Percentiles rank a stretch among this genome's conserved stretches.
phyloP scores from a whole-genome alignment of 2,329 filamentous ascomycete genomes.

The Aureobasidium sp. region DNA sequence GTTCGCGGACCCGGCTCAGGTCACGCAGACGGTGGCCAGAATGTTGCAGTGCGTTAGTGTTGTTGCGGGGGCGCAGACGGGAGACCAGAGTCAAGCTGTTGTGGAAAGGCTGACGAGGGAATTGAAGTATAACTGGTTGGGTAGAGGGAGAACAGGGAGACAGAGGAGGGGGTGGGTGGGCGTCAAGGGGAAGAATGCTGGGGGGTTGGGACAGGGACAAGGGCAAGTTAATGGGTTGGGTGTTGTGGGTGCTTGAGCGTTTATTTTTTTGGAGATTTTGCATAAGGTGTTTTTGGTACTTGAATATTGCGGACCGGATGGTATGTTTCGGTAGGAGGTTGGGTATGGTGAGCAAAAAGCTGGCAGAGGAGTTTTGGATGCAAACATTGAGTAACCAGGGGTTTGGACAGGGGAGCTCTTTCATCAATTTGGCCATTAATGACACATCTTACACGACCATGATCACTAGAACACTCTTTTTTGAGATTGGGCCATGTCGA shows the following conservation, averaged over 20 bases:
- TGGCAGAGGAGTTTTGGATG: neutral
- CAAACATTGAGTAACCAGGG: neutral
- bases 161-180: conserved; percentile 89
- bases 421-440: neutral
- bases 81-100: conserved; percentile 66
- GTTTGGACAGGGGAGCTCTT: neutral
- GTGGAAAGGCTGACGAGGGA: conserved; percentile 79
- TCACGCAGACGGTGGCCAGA: conserved; percentile 88
- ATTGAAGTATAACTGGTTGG: conserved; percentile 95
- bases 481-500: too few relatives aligned
- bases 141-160: conserved; percentile 77
- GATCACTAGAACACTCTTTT: neutral
- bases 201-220: neutral
- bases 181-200: conserved; percentile 34
- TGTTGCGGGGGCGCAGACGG: conserved; percentile 66
- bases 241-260: conserved; percentile 23
- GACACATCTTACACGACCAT: neutral
- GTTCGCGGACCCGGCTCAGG: conserved; percentile 50
- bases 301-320: neutral
- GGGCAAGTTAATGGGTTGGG: conserved; percentile 21
- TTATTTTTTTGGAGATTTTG: neutral
- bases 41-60: conserved; percentile 97
- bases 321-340: neutral
- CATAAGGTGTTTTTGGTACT: neutral
- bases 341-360: neutral